Percentiles rank a stretch among this genome's conserved stretches.
phyloP scores from a whole-genome alignment of 305 asterid species.

The Fraxinus latifolia region DNA sequence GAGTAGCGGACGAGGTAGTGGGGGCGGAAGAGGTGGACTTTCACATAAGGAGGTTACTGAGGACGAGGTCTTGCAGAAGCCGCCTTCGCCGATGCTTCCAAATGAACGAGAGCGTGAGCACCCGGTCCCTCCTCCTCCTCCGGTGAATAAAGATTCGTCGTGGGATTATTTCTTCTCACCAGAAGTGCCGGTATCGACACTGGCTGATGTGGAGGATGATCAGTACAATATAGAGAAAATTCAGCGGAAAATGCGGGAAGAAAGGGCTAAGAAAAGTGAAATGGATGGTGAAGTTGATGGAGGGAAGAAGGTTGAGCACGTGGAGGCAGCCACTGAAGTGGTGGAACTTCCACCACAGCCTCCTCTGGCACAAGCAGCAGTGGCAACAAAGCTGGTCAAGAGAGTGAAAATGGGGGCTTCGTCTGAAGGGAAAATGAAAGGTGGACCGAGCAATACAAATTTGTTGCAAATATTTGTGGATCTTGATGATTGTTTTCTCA shows the following conservation, averaged over 20 bases:
- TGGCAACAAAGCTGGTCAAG: constrained; percentile 44
- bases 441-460: constrained; percentile 34
- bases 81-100: constrained; percentile 31
- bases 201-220: constrained; percentile 57
- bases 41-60: constrained; percentile 33
- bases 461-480: constrained; percentile 63
- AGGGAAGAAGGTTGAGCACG: constrained; percentile 36
- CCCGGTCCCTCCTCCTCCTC: constrained; percentile 32
- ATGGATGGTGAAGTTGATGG: constrained; percentile 34
- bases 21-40: constrained; percentile 43
- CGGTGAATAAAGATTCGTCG: constrained; percentile 36
- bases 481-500: constrained; percentile 87
- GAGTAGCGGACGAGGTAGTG: constrained; percentile 29
- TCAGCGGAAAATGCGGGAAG: constrained; percentile 54
- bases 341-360: constrained; percentile 65
- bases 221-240: constrained; percentile 57
- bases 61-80: constrained; percentile 44
- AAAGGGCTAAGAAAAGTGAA: constrained; percentile 52
- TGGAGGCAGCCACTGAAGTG: constrained; percentile 38
- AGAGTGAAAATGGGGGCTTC: constrained; percentile 54
- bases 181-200: constrained; percentile 65
- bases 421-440: constrained; percentile 54
- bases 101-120: constrained; percentile 34
- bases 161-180: constrained; percentile 76
- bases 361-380: constrained; percentile 45